phyloP scores from a whole-genome alignment of 257 asterid genomes.

The Knoxia roxburghii region DNA sequence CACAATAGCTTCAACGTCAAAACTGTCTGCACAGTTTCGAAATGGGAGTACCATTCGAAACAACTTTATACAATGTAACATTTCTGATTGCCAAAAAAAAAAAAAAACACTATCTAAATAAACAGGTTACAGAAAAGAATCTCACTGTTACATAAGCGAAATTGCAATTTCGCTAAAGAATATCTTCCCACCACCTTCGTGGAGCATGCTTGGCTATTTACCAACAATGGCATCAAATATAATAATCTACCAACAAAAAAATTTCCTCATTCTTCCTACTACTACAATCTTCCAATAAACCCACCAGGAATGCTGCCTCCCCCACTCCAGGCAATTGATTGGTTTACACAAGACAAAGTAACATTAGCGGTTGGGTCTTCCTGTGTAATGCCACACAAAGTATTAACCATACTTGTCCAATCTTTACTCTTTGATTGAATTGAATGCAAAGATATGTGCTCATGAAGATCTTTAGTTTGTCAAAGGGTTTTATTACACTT shows the following conservation, averaged over 20 bases:
- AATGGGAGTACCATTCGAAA: background rate
- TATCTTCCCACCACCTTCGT: conserved; percentile 3
- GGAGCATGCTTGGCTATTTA: background rate
- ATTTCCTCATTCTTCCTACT: background rate
- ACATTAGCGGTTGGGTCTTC: too few species aligned
- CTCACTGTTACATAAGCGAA: conserved; percentile 1
- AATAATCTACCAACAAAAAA: conserved; percentile 1
- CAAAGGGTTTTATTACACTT: background rate
- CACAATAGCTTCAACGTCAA: too few species aligned
- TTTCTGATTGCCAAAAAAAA: background rate
- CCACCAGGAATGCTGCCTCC: conserved; percentile 1
- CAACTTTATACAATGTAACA: background rate
- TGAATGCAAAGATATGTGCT: background rate
- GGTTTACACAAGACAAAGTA: too few species aligned
- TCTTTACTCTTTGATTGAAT: background rate
- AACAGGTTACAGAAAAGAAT: too few species aligned
- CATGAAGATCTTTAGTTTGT: background rate
- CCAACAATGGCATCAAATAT: conserved; percentile 6
- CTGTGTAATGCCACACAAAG: background rate
- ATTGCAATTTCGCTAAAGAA: conserved; percentile 2
- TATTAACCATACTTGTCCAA: background rate
- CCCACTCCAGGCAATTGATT: background rate
- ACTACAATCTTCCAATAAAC: background rate
- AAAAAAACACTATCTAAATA: too few species aligned
- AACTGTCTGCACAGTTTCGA: too few species aligned